Evolutionary conservation across 805 yeast species (phyloP), one percentile per base, ranked within the genome.

Genomic region (Metschnikowia cerradonensis): DNA sequence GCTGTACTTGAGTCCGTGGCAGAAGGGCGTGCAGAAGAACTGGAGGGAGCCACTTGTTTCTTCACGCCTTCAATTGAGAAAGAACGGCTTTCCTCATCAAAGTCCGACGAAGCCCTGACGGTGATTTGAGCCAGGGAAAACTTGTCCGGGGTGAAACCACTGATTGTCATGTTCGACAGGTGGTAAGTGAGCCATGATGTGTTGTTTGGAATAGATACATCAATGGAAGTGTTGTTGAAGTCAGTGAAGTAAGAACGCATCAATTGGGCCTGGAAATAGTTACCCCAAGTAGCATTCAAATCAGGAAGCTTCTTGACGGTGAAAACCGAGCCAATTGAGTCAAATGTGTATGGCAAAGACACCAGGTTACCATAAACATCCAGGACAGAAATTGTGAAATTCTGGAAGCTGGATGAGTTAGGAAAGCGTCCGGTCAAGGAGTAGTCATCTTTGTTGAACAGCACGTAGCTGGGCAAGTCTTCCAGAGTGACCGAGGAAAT

Each of bases 101-200:
- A 65, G 13, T 54, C 50, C 10, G 72, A 66, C 22, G 57, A 37
- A 3, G 75, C 77, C 4, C 60, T 53, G 15, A 73, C 65, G 2
- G 54, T 46, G 13, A 73, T 66, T 3, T 47, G n/a, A 10, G 64
- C 52, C 31, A 52, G 51, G 8, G 53, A 51, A 41, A 74, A 63
- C 46, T 67, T 59, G 2, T 19, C 45, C 0, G 78, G 78, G n/a
- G 84, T 86, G 15, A 68, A 62, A 30, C 99, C 99, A 37, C 67
- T 65, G 50, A 92, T 75, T 0, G 95, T 84, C 63, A 78, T 71
- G 61, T 86, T 88, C 10, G 76, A 56, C 41, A 69, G 58, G 64
- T 83, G 79, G 63, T 79, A 90, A 1, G 71, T 58, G 45, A 92
- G 72, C 98, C 98, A 92, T 40, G 59, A 60, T 1, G 76, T 65